phyloP scores from a whole-genome alignment of 148 eudicot genomes.

The Fallopia convolvulus region DNA sequence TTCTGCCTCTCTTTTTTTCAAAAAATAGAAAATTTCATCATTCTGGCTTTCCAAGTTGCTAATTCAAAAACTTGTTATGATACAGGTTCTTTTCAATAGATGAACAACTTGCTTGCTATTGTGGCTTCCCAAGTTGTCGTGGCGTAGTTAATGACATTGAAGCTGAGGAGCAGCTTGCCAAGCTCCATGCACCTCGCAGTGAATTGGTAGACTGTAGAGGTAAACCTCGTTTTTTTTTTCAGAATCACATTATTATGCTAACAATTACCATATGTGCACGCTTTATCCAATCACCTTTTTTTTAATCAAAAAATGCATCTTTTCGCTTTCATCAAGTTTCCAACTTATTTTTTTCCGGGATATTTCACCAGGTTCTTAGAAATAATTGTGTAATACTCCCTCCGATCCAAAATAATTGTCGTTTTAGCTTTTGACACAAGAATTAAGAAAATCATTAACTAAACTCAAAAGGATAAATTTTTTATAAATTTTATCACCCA shows the following conservation, averaged over 20 bases:
- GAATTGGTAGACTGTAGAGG: constrained; percentile 65
- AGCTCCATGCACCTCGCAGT: constrained; percentile 59
- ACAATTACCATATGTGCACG: not conserved
- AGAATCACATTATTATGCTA: too few species aligned
- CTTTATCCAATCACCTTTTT: not conserved
- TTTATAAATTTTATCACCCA: too few species aligned
- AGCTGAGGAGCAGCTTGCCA: constrained; percentile 65
- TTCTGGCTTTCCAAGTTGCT: not conserved
- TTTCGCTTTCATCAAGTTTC: not conserved
- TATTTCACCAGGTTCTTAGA: constrained; percentile 9
- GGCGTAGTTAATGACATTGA: constrained; percentile 91
- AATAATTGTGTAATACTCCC: not conserved
- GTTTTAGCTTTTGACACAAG: too few species aligned
- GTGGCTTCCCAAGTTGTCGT: constrained; percentile 84
- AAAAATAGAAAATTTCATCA: not conserved
- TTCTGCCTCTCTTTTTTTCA: constrained; percentile 6
- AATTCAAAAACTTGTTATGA: not conserved
- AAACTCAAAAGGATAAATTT: too few species aligned
- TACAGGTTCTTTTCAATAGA: constrained; percentile 78
- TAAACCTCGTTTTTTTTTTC: not conserved
- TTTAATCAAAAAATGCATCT: not conserved
- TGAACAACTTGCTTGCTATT: constrained; percentile 76
- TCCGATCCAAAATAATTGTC: too few species aligned
- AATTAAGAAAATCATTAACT: too few species aligned
- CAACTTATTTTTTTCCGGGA: not conserved